These are phyloP conservation scores for Sugiyamaella neomexicana DNA, from an alignment of 1,139 yeast species.

Conservation along the genomic window DNA sequence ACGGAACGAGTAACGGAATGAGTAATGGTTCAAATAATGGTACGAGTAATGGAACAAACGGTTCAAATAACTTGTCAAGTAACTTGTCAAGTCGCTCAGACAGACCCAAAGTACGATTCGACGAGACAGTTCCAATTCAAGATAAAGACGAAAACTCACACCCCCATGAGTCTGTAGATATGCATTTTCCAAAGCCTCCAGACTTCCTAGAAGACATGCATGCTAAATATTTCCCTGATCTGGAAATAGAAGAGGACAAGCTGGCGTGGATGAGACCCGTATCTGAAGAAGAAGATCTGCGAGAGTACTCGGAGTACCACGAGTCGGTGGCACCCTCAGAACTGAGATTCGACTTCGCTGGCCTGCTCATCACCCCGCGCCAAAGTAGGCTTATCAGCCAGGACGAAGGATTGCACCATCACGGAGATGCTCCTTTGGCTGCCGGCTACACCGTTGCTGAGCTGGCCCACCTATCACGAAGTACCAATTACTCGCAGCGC, in stretches of 20 bases:
- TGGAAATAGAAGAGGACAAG: conserved; percentile 79
- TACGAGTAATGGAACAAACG: too few relatives aligned
- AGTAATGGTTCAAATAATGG: too few relatives aligned
- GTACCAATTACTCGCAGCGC: conserved; percentile 81
- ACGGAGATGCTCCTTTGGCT: conserved; percentile 79
- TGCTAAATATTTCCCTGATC: conserved; percentile 82
- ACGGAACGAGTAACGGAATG: too few relatives aligned
- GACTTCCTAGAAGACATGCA: conserved; percentile 76
- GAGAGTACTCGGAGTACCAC: conserved; percentile 39
- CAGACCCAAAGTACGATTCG: neutral
- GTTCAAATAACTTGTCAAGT: too few relatives aligned
- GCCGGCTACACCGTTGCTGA: conserved; percentile 93
- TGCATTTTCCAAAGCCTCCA: conserved; percentile 33
- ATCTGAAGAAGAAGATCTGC: conserved; percentile 40
- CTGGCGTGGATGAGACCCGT: conserved; percentile 87
- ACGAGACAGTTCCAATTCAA: conserved; percentile 17
- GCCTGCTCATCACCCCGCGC: conserved; percentile 64
- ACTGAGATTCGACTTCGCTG: conserved; percentile 85
- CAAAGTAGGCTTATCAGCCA: conserved; percentile 49
- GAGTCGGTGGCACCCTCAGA: conserved; percentile 45
- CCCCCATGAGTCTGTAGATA: conserved; percentile 17
- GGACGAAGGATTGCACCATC: conserved; percentile 83
- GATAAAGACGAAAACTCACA: conserved; percentile 19
- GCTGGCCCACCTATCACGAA: conserved; percentile 73
- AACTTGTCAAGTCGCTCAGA: too few relatives aligned